phyloP scores from a whole-genome alignment of 306 rosid genomes.

The Pterocarpus santalinus region DNA sequence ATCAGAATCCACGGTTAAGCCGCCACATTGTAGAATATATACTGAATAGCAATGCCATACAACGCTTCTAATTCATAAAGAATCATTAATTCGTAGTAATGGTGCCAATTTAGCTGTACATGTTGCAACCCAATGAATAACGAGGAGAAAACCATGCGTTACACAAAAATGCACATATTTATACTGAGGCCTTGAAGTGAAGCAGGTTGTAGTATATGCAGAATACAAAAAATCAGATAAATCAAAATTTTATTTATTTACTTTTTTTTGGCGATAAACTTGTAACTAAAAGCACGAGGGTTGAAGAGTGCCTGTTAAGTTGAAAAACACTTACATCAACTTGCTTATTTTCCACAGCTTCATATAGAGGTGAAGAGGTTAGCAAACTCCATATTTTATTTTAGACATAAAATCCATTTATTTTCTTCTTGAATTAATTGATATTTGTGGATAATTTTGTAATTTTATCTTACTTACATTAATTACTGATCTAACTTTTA shows the following conservation, averaged over 20 bases:
- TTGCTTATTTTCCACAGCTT: too few relatives aligned
- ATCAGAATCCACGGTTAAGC: constrained; percentile 3
- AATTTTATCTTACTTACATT: too few relatives aligned
- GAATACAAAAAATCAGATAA: not conserved
- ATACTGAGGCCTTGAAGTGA: constrained; percentile 19
- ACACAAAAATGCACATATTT: not conserved
- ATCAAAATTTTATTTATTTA: not conserved
- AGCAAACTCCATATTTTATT: too few relatives aligned
- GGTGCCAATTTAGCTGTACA: not conserved
- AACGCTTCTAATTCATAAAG: constrained; percentile 4
- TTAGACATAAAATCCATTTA: too few relatives aligned
- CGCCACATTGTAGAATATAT: constrained; percentile 8
- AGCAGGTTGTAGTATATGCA: not conserved
- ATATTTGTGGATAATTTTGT: too few relatives aligned
- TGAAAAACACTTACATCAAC: too few relatives aligned
- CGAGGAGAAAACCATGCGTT: not conserved
- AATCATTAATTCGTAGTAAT: not conserved
- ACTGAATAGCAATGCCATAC: constrained; percentile 22
- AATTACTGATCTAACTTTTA: too few relatives aligned
- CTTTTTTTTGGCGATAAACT: too few relatives aligned
- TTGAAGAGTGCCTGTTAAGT: too few relatives aligned
- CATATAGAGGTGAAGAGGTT: too few relatives aligned
- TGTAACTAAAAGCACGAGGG: not conserved
- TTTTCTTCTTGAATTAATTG: too few relatives aligned
- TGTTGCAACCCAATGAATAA: not conserved